Evolutionary conservation across 768 basidiomycete genomes (phyloP), one percentile per base, ranked within the genome.

Genomic region (Chiua virens): DNA sequence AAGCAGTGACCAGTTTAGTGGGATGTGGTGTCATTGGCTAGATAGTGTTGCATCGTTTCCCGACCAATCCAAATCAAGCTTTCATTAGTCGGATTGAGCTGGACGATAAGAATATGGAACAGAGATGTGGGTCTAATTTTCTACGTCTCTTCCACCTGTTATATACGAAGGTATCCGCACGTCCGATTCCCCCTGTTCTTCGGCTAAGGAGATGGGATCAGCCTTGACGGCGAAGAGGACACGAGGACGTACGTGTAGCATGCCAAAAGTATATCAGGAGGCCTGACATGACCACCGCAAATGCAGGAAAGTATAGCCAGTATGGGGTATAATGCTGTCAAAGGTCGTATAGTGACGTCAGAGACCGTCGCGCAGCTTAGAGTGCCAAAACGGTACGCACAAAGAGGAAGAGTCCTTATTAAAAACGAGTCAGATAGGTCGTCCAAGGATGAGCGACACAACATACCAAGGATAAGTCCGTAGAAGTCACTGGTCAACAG

Each of bases 401-500:
- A 61, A 75, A 81, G 60, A 81, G 75, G 69, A 80, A 76, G 38
- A 81, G 69, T 22, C 80, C 73, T 74, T 28, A 10, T 42, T 22
- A n/a, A 14, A 5, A 20, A 0, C 1, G 15, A 7, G 21, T 65
- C 37, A 66, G 52, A 42, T 30, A 21, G 1, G 14, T 35, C 8
- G 11, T 30, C 20, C 23, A 21, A 13, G 4, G 10, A 38, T 5
- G 30, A 38, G 27, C 15, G 18, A 11, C 14, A 34, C 22, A 15
- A 55, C 60, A 9, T 51, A 66, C 69, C 92, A 57, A 93, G 89
- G 7, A 94, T 73, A 27, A 94, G 76, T 21, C 92, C 89, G 59
- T 86, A 94, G 62, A 92, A 94, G 71, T 93, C 90, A 64, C 87
- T 87, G 8, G 92, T 86, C n/a, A 94, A 79, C 9, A 93, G 68